Base-by-base conservation (phyloP, 108 stramenopile species). In the Phaeodactylum tricornutum region DNA sequence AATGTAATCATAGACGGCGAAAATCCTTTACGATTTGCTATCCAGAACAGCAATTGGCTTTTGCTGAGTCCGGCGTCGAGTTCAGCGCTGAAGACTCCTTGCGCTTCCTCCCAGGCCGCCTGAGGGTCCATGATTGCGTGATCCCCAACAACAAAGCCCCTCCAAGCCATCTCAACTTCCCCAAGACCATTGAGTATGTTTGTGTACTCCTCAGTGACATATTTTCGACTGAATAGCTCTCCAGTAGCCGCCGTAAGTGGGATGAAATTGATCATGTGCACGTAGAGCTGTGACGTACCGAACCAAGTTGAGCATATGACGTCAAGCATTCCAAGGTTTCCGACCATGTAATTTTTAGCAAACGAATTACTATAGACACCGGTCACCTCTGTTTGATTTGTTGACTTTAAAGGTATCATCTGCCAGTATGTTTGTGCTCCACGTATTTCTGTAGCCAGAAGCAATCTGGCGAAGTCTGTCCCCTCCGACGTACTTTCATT, bases 401-500 rank as follows among this genome's bases (percentile, higher is more conserved):
- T 43, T 14, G 7, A 25, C 6, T 11, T 8, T 7, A 38, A 38
- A 37, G 84, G 86, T 7, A 60, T 29, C 88, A 94, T 91, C 43
- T 94, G 93, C 87, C 86, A 91, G 53, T 94, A 94, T 3, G 69
- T 79, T 52, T 84, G 67, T n/a, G 89, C 79, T 25, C 88, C 79
- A 9, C 79, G 84, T 17, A 94, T 61, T 69, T 94, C 93, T 32
- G 65, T 86, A 0, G 87, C 75, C 9, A 93, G 80, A 17, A 95
- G 64, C 23, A 93, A 53, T 15, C 74, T 50, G 11, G 81, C 53
- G 55, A 81, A 90, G 50, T 86, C 76, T 6, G 77, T 67, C 36
- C 66, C 26, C 15, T 69, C 72, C 2, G 60, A 61, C 17, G 35
- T 59, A 17, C 63, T 67, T 0, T n/a, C 20, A 22, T 49, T 22